A percentile compares a stretch with the other conserved stretches of the same genome.
Evolutionary conservation across 257 asterid species (phyloP).

Genomic region (Pogostemon cablin): DNA sequence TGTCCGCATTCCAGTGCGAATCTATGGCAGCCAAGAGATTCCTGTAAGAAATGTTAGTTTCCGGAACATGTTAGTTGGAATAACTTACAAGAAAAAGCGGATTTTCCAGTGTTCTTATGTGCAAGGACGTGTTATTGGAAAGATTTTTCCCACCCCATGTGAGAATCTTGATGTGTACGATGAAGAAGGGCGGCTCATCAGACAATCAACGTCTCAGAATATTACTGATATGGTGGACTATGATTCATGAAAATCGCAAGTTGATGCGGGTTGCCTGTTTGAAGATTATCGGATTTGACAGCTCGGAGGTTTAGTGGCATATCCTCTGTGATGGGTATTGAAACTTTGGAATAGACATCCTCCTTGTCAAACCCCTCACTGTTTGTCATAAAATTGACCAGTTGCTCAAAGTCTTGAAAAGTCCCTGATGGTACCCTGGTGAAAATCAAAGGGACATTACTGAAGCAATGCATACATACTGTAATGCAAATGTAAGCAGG

Average conservation of each 20-base stretch:
- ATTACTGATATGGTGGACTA: conserved; percentile 40
- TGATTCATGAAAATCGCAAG: conserved; percentile 34
- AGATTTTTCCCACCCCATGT: conserved; percentile 78
- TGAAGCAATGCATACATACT: neutral
- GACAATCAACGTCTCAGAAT: conserved; percentile 42
- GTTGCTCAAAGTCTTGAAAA: neutral
- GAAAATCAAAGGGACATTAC: conserved; percentile 13
- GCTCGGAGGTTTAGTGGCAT: conserved; percentile 33
- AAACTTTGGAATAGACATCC: conserved; percentile 2
- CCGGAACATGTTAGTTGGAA: conserved; percentile 73
- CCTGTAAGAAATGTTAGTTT: conserved; percentile 70
- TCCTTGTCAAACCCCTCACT: conserved; percentile 13
- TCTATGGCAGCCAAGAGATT: conserved; percentile 81
- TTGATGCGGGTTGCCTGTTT: neutral
- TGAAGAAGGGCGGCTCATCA: conserved; percentile 57
- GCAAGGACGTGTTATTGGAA: conserved; percentile 81
- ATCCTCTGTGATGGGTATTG: conserved; percentile 9
- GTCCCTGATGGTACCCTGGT: neutral
- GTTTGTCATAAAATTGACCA: neutral
- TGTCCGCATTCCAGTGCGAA: conserved; percentile 87
- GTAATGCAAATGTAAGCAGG: conserved; percentile 5
- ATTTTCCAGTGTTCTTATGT: conserved; percentile 89
- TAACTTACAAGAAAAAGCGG: conserved; percentile 83
- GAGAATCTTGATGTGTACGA: conserved; percentile 81
- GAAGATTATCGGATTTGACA: conserved; percentile 6